Evolutionary conservation across 305 asterid species (phyloP).

Genomic region (Rubia peregrina): DNA sequence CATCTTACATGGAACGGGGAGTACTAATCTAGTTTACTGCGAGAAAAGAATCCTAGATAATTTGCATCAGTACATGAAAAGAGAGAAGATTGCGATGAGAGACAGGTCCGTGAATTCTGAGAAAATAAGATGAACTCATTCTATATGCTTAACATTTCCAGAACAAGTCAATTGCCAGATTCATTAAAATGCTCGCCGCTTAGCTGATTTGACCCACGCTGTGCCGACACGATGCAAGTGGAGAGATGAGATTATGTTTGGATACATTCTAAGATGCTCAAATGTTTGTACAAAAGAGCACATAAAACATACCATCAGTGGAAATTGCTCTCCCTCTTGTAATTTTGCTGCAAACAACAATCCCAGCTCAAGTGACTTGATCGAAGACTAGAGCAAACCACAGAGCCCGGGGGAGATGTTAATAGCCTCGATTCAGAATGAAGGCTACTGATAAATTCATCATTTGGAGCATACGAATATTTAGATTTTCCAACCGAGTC

Average conservation of each 20-base stretch:
- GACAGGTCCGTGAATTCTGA: not conserved
- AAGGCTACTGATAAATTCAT: too few species aligned
- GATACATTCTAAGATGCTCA: not conserved
- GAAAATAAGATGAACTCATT: not conserved
- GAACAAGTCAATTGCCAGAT: not conserved
- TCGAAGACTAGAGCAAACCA: not conserved
- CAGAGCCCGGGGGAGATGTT: not conserved
- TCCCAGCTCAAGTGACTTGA: not conserved
- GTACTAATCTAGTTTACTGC: too few species aligned
- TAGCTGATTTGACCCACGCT: not conserved
- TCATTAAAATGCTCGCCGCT: not conserved
- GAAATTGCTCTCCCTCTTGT: not conserved
- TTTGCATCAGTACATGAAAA: too few species aligned
- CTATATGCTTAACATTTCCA: not conserved
- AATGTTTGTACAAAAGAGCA: not conserved
- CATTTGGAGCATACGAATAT: not conserved
- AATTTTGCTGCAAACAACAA: not conserved
- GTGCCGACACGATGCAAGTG: not conserved
- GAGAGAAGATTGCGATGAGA: not conserved
- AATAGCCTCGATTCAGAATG: not conserved
- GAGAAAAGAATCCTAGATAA: too few species aligned
- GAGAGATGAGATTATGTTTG: not conserved
- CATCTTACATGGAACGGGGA: too few species aligned
- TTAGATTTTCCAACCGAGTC: not conserved
- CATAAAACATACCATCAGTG: not conserved